phyloP scores from a whole-genome alignment of 306 rosid genomes.

The Trifolium repens region DNA sequence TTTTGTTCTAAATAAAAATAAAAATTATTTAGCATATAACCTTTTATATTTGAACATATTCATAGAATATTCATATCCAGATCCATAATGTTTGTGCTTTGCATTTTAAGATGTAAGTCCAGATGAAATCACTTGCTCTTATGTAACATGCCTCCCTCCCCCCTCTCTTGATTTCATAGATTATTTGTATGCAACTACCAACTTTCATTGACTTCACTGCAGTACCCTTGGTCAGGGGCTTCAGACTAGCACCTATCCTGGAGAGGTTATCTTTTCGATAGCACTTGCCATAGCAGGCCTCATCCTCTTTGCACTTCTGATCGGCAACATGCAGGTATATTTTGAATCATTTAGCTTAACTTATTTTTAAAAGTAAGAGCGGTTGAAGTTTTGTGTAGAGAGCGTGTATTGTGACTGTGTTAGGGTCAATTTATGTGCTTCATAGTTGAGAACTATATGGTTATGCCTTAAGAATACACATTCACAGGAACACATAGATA shows the following conservation, averaged over 20 bases:
- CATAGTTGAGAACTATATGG: slow-evolving; percentile 19
- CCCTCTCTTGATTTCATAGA: slow-evolving; percentile 6
- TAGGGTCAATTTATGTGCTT: slow-evolving; percentile 5
- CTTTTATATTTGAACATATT: background rate
- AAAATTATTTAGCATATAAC: background rate
- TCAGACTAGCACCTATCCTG: slow-evolving; percentile 86
- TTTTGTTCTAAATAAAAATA: slow-evolving; percentile 21
- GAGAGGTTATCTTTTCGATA: slow-evolving; percentile 94
- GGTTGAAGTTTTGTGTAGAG: background rate
- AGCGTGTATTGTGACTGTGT: background rate
- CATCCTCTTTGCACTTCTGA: slow-evolving; percentile 95
- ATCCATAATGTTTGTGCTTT: slow-evolving; percentile 4
- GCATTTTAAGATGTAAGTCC: background rate
- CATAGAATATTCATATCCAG: background rate
- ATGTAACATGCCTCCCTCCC: background rate
- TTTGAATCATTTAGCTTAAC: slow-evolving; percentile 24
- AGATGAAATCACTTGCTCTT: background rate
- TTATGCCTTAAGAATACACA: slow-evolving; percentile 19
- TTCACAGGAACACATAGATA: slow-evolving; percentile 2
- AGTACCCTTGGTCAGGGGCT: slow-evolving; percentile 99
- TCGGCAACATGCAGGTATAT: slow-evolving; percentile 99
- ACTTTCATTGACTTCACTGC: slow-evolving; percentile 43
- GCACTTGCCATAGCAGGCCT: slow-evolving; percentile 87
- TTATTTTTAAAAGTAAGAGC: slow-evolving; percentile 20
- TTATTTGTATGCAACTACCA: background rate